Percentiles rank a stretch among this genome's conserved stretches.
phyloP scores from a whole-genome alignment of 1,284 basidiomycete genomes.

The Heliocybe sulcata region DNA sequence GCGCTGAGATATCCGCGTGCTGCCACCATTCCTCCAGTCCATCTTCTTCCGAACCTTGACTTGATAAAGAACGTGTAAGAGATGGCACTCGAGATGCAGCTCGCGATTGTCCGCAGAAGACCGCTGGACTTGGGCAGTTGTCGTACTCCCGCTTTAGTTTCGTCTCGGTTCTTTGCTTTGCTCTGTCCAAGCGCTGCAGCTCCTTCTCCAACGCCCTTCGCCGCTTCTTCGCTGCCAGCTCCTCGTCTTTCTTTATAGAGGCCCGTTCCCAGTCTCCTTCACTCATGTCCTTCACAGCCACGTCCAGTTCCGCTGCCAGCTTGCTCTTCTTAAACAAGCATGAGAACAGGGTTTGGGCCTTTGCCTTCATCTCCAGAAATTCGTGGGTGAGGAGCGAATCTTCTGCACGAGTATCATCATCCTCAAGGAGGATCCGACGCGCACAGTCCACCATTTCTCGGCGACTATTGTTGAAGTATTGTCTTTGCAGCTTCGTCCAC shows the following conservation, averaged over 20 bases:
- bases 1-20: too few species aligned
- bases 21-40: too few species aligned
- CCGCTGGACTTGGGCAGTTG: not conserved
- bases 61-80: too few species aligned
- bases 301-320: conserved; percentile 19
- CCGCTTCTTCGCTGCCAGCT: not conserved
- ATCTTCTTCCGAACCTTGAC: too few species aligned
- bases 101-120: not conserved
- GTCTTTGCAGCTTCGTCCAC: conserved; percentile 36
- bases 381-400: conserved; percentile 18
- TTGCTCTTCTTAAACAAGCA: conserved; percentile 18
- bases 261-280: conserved; percentile 8
- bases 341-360: conserved; percentile 24
- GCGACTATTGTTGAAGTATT: conserved; percentile 29
- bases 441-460: conserved; percentile 33
- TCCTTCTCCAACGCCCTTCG: conserved; percentile 5
- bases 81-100: not conserved
- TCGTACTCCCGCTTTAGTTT: not conserved
- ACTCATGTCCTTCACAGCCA: conserved; percentile 18
- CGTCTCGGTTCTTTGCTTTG: not conserved
- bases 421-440: conserved; percentile 26
- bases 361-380: conserved; percentile 26
- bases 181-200: conserved; percentile 9
- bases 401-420: conserved; percentile 17
- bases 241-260: conserved; percentile 10